A percentile compares a stretch with the other conserved stretches of the same genome.
These are phyloP conservation scores for Myxozyma geophila DNA, from an alignment of 805 yeast species.

Conservation along the genomic window DNA sequence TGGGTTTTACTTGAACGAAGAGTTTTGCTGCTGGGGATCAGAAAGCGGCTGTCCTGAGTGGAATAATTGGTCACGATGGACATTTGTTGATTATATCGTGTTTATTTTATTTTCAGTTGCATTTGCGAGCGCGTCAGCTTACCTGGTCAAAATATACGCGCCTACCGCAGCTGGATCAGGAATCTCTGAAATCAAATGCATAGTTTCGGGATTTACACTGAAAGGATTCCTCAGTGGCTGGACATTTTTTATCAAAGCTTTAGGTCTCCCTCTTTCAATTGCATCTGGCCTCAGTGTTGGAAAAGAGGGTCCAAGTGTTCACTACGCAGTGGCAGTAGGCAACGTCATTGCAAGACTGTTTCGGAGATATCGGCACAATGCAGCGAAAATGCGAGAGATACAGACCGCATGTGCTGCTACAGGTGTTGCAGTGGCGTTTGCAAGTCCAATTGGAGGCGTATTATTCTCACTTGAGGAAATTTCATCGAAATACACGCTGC, in stretches of 20 bases:
- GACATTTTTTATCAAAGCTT: conserved; percentile 74
- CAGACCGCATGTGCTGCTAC: conserved; percentile 93
- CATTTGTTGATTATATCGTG: conserved; percentile 53
- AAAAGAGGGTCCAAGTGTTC: conserved; percentile 98
- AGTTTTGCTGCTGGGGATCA: conserved; percentile 82
- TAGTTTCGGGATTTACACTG: conserved; percentile 85
- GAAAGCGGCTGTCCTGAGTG: conserved; percentile 63
- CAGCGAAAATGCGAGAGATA: conserved; percentile 55
- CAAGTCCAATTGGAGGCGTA: conserved; percentile 96
- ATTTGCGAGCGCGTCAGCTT: conserved; percentile 69
- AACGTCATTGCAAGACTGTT: conserved; percentile 67
- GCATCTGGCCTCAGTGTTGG: conserved; percentile 94
- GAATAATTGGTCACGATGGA: conserved; percentile 63
- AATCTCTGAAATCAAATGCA: conserved; percentile 93
- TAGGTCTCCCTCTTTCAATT: conserved; percentile 86
- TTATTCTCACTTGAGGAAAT: conserved; percentile 92
- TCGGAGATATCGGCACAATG: conserved; percentile 45
- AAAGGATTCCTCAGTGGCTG: conserved; percentile 73
- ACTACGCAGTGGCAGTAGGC: conserved; percentile 97
- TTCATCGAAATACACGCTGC: conserved; percentile 68
- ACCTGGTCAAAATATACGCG: conserved; percentile 69
- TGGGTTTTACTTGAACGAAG: conserved; percentile 69
- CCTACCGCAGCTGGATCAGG: conserved; percentile 97
- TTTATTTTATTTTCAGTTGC: conserved; percentile 63
- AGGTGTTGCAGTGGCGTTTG: conserved; percentile 98